Evolutionary conservation across 257 asterid species (phyloP), one percentile per base, ranked within the genome.

Genomic region (Fraxinus quadrangulata): DNA sequence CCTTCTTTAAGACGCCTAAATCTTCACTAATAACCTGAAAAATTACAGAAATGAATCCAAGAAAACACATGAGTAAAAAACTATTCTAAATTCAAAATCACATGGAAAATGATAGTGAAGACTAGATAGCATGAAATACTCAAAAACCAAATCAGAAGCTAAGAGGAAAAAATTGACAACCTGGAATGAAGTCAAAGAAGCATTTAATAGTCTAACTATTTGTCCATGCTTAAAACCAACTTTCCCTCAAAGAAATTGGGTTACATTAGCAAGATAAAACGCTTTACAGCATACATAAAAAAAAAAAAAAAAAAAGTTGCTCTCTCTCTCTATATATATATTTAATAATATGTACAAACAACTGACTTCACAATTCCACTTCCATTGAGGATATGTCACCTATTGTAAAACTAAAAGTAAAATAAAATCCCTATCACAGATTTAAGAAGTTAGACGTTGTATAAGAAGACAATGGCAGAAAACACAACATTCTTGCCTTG

Each of bases 1-100:
- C 99, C 99, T 91, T 90, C 91, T 95, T 95, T 74, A 89, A 16
- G 77, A 95, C 87, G 45, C 96, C 98, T 73, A 95, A 78, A 87
- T 95, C 98, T 82, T 92, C 98, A 72, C 84, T 88, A 66, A 95
- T 78, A 75, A 91, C 97, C 99, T 95, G 97, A 54, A n/a, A 54
- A 65, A 40, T 70, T 61, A 65, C 39, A 49, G 67, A 39, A 70
- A 23, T n/a, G 47, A 59, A 67, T 7, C 59, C 78, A 37, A 61
- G 42, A 63, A 66, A 5, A 51, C 75, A 37, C 8, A 66, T 66
- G 45, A 72, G 68, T 47, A 9, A 2, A 30, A 82, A 67, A 39
- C 23, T 77, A 54, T 47, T 68, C 54, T 45, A 21, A 5, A 40
- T 67, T 66, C 47, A 26, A 13, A 17, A 68, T 36, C 71, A 45